phyloP scores from a whole-genome alignment of 2,329 filamentous ascomycete genomes.

The Teratosphaeria destructans region DNA sequence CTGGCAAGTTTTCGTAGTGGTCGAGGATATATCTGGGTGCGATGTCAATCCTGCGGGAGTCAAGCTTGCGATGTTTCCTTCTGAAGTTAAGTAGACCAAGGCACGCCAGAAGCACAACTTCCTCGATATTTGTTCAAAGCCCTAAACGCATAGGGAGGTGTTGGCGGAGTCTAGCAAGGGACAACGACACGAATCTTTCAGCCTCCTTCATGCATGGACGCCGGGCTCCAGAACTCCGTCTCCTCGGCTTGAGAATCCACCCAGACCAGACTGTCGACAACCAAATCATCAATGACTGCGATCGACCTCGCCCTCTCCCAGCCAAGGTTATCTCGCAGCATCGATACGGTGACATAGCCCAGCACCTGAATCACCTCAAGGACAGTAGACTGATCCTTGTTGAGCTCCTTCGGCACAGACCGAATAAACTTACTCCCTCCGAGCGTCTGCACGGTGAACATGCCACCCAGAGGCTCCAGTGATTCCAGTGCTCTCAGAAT shows the following conservation, averaged over 20 bases:
- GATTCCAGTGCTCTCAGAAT: conserved; percentile 81
- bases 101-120: too few relatives aligned
- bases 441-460: conserved; percentile 75
- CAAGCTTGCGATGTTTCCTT: neutral
- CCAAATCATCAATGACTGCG: conserved; percentile 81
- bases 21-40: neutral
- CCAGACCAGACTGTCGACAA: conserved; percentile 87
- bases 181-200: neutral
- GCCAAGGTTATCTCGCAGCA: conserved; percentile 74
- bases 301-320: conserved; percentile 80
- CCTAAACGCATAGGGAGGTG: too few relatives aligned
- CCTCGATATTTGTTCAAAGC: too few relatives aligned
- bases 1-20: neutral
- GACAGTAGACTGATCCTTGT: conserved; percentile 84
- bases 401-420: conserved; percentile 88
- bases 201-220: conserved; percentile 48
- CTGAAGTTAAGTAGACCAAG: neutral
- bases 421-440: conserved; percentile 80
- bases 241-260: conserved; percentile 77
- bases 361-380: conserved; percentile 84
- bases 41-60: neutral
- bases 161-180: too few relatives aligned
- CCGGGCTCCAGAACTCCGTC: conserved; percentile 88
- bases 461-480: conserved; percentile 74
- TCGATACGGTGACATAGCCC: conserved; percentile 80